Evolutionary conservation across 345 rosid species (phyloP).

Genomic region (Adansonia digitata): DNA sequence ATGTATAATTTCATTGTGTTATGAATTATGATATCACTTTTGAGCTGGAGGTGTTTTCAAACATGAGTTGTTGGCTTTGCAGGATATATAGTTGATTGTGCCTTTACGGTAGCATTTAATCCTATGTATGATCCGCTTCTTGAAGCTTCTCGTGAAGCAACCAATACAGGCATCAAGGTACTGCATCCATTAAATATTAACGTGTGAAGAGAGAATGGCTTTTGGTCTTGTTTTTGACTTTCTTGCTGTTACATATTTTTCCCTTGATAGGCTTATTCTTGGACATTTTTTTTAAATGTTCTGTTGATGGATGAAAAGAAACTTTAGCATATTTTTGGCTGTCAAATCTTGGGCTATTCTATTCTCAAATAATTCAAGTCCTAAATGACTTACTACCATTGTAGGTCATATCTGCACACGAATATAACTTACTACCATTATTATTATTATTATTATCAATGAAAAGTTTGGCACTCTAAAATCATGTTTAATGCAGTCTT

Average conservation of each 20-base stretch:
- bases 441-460: neutral
- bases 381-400: no score
- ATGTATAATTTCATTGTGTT: neutral
- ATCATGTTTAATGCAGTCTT: neutral
- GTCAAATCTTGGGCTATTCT: no score
- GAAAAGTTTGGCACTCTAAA: neutral
- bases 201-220: neutral
- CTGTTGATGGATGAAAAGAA: no score
- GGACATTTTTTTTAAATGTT: no score
- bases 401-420: neutral
- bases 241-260: no score
- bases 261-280: no score
- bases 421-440: neutral
- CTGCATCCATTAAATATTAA: slow-evolving; percentile 34
- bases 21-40: neutral
- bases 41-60: slow-evolving; percentile 1
- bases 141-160: slow-evolving; percentile 94
- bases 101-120: slow-evolving; percentile 98
- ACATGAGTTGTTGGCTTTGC: slow-evolving; percentile 29
- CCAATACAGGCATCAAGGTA: slow-evolving; percentile 97
- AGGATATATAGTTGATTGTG: slow-evolving; percentile 89
- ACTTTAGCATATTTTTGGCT: no score
- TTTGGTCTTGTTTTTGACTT: neutral
- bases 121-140: slow-evolving; percentile 91
- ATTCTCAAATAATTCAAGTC: no score